phyloP scores from a whole-genome alignment of 805 yeast genomes.

The Ogataea pilisensis region DNA sequence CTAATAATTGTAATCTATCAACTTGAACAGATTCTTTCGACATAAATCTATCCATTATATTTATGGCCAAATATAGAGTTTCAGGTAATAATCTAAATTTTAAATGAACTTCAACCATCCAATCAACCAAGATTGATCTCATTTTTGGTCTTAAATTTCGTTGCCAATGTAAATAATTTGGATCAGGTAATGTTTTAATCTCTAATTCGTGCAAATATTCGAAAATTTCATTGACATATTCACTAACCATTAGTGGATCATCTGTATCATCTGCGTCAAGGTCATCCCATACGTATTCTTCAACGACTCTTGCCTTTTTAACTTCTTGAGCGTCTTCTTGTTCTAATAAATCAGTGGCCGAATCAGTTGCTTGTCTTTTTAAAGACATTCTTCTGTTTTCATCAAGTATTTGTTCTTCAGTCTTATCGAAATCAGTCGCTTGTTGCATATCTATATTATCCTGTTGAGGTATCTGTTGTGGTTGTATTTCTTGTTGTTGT shows the following conservation, averaged over 20 bases:
- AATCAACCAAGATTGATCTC: conserved; percentile 86
- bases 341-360: conserved; percentile 37
- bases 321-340: conserved; percentile 24
- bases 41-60: conserved; percentile 84
- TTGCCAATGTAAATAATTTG: conserved; percentile 63
- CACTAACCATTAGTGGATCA: conserved; percentile 87
- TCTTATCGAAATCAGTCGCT: conserved; percentile 19
- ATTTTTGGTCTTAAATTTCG: conserved; percentile 70
- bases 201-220: conserved; percentile 73
- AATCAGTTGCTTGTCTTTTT: conserved; percentile 55
- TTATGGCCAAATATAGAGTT: conserved; percentile 77
- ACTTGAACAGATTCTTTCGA: conserved; percentile 69
- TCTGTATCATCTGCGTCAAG: conserved; percentile 65
- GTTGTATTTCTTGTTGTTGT: too few relatives aligned
- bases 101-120: conserved; percentile 88
- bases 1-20: conserved; percentile 77
- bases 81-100: conserved; percentile 82
- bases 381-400: conserved; percentile 31
- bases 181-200: conserved; percentile 64
- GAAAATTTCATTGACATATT: conserved; percentile 85
- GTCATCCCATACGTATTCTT: conserved; percentile 59
- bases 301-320: conserved; percentile 34
- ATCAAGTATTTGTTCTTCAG: conserved; percentile 26
- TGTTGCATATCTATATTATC: conserved; percentile 2
- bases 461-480: too few relatives aligned